Evolutionary conservation across 768 basidiomycete species (phyloP).

Genomic region (Mycena galopus): DNA sequence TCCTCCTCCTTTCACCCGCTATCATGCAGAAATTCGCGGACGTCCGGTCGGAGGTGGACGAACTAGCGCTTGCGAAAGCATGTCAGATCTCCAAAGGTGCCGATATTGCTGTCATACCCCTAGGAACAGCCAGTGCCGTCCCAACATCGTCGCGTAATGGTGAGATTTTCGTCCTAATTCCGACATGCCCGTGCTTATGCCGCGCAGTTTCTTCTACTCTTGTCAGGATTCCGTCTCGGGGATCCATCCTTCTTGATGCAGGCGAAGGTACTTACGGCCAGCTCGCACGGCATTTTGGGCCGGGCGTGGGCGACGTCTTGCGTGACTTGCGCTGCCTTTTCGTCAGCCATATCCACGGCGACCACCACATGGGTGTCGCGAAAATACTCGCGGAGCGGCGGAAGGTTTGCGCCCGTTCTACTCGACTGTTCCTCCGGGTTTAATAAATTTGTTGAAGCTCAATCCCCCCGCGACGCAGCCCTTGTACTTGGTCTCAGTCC

Average conservation of each 20-base stretch:
- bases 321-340: conserved; percentile 84
- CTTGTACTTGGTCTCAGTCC: conserved; percentile 77
- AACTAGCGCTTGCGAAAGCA: conserved; percentile 30
- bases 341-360: conserved; percentile 91
- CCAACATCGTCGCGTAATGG: conserved; percentile 92
- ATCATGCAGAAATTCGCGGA: conserved; percentile 56
- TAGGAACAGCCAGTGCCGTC: conserved; percentile 91
- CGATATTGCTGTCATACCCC: conserved; percentile 76
- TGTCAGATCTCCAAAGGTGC: conserved; percentile 58
- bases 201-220: conserved; percentile 79
- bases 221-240: conserved; percentile 77
- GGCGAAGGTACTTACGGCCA: conserved; percentile 97
- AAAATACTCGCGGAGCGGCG: conserved; percentile 80
- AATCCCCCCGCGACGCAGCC: conserved; percentile 71
- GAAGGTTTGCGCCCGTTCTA: conserved; percentile 55
- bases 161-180: conserved; percentile 48
- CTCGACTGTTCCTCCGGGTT: not conserved
- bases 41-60: conserved; percentile 51
- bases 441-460: conserved; percentile 60
- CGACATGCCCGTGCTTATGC: not conserved
- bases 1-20: conserved; percentile 46
- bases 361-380: conserved; percentile 90
- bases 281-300: conserved; percentile 81
- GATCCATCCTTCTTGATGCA: conserved; percentile 85
- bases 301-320: conserved; percentile 70